Conservation (phyloP, 2,329 filamentous ascomycete species). For the Fusarium chlamydosporum region DNA sequence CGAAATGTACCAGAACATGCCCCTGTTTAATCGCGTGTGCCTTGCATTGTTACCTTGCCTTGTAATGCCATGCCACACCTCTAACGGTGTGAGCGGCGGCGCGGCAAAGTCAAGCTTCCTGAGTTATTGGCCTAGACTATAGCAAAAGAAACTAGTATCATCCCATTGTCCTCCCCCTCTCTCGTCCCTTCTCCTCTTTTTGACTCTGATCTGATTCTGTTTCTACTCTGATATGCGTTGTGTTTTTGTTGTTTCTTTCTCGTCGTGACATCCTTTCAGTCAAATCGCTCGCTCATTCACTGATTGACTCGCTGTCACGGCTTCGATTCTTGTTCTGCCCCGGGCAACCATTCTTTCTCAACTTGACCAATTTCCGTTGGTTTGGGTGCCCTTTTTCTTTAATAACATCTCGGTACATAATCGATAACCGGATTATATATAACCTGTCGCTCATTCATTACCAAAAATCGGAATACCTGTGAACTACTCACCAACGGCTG, state of each 20-base stretch:
- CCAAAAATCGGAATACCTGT: background rate
- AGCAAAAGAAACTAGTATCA: constrained; percentile 32
- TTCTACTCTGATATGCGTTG: constrained; percentile 15
- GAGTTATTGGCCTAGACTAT: constrained; percentile 4
- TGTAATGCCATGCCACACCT: constrained; percentile 19
- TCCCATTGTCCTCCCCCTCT: constrained; percentile 37
- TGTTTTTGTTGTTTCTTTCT: constrained; percentile 28
- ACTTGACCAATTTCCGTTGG: constrained; percentile 7
- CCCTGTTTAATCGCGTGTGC: constrained; percentile 16
- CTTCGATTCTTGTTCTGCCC: constrained; percentile 40
- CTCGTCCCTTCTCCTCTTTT: constrained; percentile 31
- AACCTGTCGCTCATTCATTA: constrained; percentile 31
- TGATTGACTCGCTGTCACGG: constrained; percentile 25
- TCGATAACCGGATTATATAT: constrained; percentile 4
- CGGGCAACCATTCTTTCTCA: constrained; percentile 43
- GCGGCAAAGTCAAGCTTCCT: constrained; percentile 6
- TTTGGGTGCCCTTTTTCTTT: constrained; percentile 16
- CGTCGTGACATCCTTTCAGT: constrained; percentile 27
- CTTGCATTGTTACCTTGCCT: constrained; percentile 8
- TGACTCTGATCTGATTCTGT: constrained; percentile 30
- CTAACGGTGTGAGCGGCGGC: constrained; percentile 29
- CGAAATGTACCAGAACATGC: constrained; percentile 24
- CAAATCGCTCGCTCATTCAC: constrained; percentile 39
- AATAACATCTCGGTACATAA: constrained; percentile 18
- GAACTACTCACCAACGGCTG: constrained; percentile 43